Conservation (phyloP, 345 rosid genomes). For the Heritiera fomes region DNA sequence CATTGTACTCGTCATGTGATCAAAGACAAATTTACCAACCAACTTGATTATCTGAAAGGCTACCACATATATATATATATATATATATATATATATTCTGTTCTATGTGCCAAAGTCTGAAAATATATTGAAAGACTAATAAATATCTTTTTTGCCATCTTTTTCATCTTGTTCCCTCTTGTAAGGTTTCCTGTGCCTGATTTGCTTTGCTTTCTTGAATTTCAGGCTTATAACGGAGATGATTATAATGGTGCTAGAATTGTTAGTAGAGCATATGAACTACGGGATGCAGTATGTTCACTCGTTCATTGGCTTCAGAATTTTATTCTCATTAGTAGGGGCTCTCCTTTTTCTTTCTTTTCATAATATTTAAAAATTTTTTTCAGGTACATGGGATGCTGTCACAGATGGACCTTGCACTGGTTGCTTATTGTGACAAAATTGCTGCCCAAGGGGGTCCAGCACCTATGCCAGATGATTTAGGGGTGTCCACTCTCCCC, state of each 20-base stretch:
- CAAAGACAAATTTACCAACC: background rate
- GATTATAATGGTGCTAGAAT: conserved; percentile 96
- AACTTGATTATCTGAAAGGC: background rate
- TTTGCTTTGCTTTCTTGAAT: conserved; percentile 19
- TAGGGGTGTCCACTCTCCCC: conserved; percentile 60
- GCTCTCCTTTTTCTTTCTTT: background rate
- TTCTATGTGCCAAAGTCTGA: background rate
- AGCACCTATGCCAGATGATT: conserved; percentile 66
- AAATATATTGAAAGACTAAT: background rate
- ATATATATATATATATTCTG: background rate
- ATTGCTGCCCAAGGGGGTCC: conserved; percentile 92
- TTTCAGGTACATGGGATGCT: conserved; percentile 94
- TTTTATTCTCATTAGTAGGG: background rate
- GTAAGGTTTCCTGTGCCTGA: conserved; percentile 16
- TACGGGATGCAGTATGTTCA: conserved; percentile 79
- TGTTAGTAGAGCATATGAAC: conserved; percentile 91
- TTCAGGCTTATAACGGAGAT: conserved; percentile 86
- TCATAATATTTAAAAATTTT: background rate
- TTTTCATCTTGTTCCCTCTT: background rate
- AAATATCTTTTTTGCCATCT: background rate
- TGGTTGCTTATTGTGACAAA: conserved; percentile 80
- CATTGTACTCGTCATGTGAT: background rate
- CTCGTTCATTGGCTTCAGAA: conserved; percentile 22
- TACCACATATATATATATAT: background rate
- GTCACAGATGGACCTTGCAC: conserved; percentile 98